Evolutionary conservation across 768 basidiomycete species (phyloP).

Genomic region (Leucocoprinus leucothites): DNA sequence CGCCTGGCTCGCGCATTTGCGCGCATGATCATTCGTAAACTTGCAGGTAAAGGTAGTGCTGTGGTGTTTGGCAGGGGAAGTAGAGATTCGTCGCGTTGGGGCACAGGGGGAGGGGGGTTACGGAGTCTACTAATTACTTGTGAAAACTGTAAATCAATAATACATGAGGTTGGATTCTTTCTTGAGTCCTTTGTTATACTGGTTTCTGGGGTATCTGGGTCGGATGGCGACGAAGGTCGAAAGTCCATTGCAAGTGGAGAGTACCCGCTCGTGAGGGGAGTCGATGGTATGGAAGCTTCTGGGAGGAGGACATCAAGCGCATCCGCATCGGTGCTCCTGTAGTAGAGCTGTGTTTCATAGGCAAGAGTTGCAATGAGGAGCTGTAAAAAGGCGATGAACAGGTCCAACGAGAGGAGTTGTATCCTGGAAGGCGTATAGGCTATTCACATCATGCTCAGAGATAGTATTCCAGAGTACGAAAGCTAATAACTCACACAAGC

Average conservation of each 20-base stretch:
- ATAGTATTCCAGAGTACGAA: not conserved
- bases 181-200: conserved; percentile 21
- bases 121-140: conserved; percentile 56
- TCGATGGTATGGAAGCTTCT: conserved; percentile 14
- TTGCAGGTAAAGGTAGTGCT: conserved; percentile 45
- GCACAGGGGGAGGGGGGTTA: conserved; percentile 40
- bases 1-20: conserved; percentile 26
- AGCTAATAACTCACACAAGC: conserved; percentile 54
- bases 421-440: conserved; percentile 61
- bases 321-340: conserved; percentile 34
- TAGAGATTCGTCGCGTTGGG: conserved; percentile 27
- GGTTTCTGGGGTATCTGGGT: conserved; percentile 11
- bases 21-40: conserved; percentile 51
- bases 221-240: conserved; percentile 19
- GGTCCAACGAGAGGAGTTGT: conserved; percentile 65
- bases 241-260: conserved; percentile 3
- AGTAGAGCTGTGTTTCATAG: conserved; percentile 54
- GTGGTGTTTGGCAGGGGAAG: conserved; percentile 64
- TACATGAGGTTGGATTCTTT: conserved; percentile 18
- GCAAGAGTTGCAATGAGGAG: conserved; percentile 63
- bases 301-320: conserved; percentile 36
- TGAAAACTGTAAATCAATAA: conserved; percentile 61
- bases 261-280: conserved; percentile 12
- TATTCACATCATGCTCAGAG: conserved; percentile 19
- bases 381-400: conserved; percentile 66